These are phyloP conservation scores for Pestalotiopsis sp. DNA, from an alignment of 2,329 filamentous ascomycete genomes.

Conservation along the genomic window DNA sequence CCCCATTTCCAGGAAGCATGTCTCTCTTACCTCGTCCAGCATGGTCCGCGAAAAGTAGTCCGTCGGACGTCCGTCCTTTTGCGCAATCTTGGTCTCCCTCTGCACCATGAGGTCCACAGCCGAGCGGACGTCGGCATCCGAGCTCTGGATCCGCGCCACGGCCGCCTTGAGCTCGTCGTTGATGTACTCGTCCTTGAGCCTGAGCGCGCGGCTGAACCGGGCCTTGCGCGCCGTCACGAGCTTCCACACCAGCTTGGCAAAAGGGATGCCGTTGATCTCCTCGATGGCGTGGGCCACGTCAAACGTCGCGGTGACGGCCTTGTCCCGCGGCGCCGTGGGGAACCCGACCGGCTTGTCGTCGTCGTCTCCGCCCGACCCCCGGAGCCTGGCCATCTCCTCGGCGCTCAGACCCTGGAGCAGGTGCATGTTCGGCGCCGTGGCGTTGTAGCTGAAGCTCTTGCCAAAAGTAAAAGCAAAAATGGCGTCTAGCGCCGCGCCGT, in stretches of 20 bases:
- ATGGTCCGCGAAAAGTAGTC: constrained; percentile 24
- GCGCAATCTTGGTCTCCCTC: constrained; percentile 31
- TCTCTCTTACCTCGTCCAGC: constrained; percentile 20
- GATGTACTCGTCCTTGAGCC: constrained; percentile 31
- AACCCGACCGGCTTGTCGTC: constrained; percentile 13
- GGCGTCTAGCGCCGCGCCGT: constrained; percentile 16
- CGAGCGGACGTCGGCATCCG: constrained; percentile 23
- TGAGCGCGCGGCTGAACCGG: constrained; percentile 16
- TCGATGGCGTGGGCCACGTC: constrained; percentile 7
- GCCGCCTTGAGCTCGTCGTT: constrained; percentile 20
- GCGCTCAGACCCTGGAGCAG: neutral
- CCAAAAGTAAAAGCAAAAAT: constrained; percentile 19
- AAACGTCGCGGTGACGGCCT: neutral
- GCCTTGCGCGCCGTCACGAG: constrained; percentile 20
- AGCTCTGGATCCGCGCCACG: constrained; percentile 19
- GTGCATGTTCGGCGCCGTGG: neutral
- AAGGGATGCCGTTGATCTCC: neutral
- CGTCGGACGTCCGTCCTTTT: constrained; percentile 28
- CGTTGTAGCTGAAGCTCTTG: neutral
- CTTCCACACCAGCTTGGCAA: constrained; percentile 7
- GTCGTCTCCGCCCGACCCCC: neutral
- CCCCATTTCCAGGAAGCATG: neutral
- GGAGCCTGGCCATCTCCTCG: constrained; percentile 2
- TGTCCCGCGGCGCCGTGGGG: neutral
- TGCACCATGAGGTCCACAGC: constrained; percentile 35